Conservation (phyloP, 148 eudicot genomes). For the Diospyros kaki region DNA sequence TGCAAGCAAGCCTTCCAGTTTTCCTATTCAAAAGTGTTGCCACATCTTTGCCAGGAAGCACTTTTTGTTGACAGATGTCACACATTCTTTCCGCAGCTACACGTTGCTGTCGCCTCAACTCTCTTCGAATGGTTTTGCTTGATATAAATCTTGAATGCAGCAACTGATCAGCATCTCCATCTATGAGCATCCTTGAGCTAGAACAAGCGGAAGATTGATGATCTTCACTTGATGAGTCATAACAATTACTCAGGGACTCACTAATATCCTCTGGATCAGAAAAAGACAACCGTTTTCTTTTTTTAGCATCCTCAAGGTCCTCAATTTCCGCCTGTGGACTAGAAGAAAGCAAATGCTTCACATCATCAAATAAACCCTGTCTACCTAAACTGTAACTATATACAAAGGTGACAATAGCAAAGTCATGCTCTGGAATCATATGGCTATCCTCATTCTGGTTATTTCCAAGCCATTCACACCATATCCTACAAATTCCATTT, state of each 20-base stretch:
- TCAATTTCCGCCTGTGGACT: constrained; percentile 36
- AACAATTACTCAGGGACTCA: constrained; percentile 37
- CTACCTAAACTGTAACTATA: constrained; percentile 73
- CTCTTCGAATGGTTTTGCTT: constrained; percentile 56
- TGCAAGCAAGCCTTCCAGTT: constrained; percentile 82
- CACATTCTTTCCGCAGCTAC: constrained; percentile 75
- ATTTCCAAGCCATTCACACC: constrained; percentile 94
- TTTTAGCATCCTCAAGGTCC: constrained; percentile 27
- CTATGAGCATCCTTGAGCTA: constrained; percentile 33
- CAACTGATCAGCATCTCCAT: constrained; percentile 60
- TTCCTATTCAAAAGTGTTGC: constrained; percentile 68
- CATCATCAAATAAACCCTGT: constrained; percentile 52
- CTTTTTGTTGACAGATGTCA: constrained; percentile 79
- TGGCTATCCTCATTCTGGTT: constrained; percentile 19
- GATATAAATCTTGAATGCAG: constrained; percentile 43
- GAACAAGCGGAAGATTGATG: constrained; percentile 47
- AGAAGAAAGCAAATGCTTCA: constrained; percentile 42
- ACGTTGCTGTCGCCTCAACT: constrained; percentile 55
- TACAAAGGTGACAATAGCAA: constrained; percentile 68
- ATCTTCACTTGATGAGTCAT: constrained; percentile 66
- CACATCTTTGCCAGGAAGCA: constrained; percentile 96
- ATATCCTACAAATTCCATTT: constrained; percentile 40
- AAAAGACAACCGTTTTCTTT: constrained; percentile 47
- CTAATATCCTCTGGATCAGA: constrained; percentile 69
- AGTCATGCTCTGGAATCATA: constrained; percentile 44